These are phyloP conservation scores for Aspergillus quadricinctus DNA, from an alignment of 2,329 filamentous ascomycete genomes.

Conservation along the genomic window DNA sequence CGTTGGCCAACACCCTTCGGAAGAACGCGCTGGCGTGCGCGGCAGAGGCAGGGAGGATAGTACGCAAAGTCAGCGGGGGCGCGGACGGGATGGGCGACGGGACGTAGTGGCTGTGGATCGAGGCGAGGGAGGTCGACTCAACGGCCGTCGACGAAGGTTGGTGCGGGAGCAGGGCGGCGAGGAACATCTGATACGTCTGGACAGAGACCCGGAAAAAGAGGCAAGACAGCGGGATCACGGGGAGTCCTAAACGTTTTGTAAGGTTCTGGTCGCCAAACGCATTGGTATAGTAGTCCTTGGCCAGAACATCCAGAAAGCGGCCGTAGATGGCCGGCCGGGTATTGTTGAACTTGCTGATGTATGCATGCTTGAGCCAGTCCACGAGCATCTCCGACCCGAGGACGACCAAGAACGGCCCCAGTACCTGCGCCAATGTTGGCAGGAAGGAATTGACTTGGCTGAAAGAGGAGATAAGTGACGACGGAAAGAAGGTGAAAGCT, in stretches of 20 bases:
- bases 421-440: conserved; percentile 63
- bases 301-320: conserved; percentile 85
- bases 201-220: conserved; percentile 90
- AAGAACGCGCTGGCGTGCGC: conserved; percentile 36
- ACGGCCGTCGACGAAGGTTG: conserved; percentile 50
- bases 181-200: conserved; percentile 97
- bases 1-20: conserved; percentile 37
- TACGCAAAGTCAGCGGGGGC: conserved; percentile 55
- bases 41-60: conserved; percentile 54
- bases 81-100: conserved; percentile 62
- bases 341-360: conserved; percentile 98
- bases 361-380: conserved; percentile 94
- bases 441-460: conserved; percentile 41
- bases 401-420: conserved; percentile 90
- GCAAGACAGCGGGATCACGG: conserved; percentile 86
- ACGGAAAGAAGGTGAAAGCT: conserved; percentile 73
- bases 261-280: conserved; percentile 89
- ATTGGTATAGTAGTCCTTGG: conserved; percentile 97
- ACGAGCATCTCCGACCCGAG: conserved; percentile 95
- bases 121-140: conserved; percentile 36
- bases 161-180: conserved; percentile 77
- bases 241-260: conserved; percentile 82
- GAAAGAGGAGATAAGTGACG: conserved; percentile 49
- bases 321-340: conserved; percentile 86
- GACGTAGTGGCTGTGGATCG: conserved; percentile 46